Evolutionary conservation across 345 rosid species (phyloP), one percentile per base, ranked within the genome.

Genomic region (Passiflora organensis): DNA sequence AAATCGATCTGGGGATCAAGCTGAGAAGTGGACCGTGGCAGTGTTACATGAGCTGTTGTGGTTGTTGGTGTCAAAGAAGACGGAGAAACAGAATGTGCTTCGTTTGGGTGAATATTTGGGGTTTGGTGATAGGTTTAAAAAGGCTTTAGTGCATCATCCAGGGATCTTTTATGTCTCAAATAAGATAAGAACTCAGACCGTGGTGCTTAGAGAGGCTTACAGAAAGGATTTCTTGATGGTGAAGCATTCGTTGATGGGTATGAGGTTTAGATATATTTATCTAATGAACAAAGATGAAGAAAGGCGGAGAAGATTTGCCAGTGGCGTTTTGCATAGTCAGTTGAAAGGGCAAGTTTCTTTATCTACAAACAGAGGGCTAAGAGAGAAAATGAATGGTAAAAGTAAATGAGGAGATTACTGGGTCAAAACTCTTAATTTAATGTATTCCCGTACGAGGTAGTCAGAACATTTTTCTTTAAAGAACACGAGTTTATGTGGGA

Each of bases 141-240:
- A 77, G 78, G 85, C 77, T 24, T 55, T 87, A 73, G 66, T 65
- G 65, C 95, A 79, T 59, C 94, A 87, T 66, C 96, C 89, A 0
- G 96, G 97, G 58, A 85, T 91, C 6, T 91, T 87, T 69, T 91
- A 87, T 62, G 52, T 80, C 55, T 85, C 91, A 2, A 87, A 87
- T 50, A 87, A 91, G 84, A 78, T 80, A 41, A 76, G 87, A 73
- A 87, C 91, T 0, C 91, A 87, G 60, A 87, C 96, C 38, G 81
- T 85, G 61, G 84, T 91, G 50, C 76, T 91, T 17, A 72, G 87
- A 55, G 96, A 91, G 73, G 91, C 78, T 13, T 85, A 83, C 62
- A 76, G 74, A 64, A 87, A 87, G 72, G 78, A 66, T 63, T 78
- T 83, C 56, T 74, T 91, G 72, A 42, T 80, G 37, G 79, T 66